Base-by-base conservation (phyloP, 257 asterid genomes). In the Parsonsia alboflavescens region DNA sequence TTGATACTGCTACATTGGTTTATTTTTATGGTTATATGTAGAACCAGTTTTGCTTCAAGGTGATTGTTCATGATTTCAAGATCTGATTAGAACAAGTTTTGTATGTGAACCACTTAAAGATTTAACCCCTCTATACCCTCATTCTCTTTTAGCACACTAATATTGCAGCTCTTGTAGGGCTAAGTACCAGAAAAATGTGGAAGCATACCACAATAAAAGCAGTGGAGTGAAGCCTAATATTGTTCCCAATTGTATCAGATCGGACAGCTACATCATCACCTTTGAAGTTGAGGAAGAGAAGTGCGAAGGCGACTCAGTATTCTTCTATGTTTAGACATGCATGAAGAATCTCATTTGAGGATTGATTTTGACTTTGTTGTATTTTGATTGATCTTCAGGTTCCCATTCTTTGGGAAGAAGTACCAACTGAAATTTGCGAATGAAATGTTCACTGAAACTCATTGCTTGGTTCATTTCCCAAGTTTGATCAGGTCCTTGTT, bases 251-350 rank as follows among this genome's bases (percentile, higher is more conserved):
- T 92, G 96, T 84, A 90, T 94, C 77, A 84, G 97, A 86, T 92
- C 97, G 42, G 98, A 94, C 84, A 85, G 89, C 82, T 94, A 94
- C 90, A 89, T 85, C 90, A 92, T 94, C 65, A 90, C 97, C 69
- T 94, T 94, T 78, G 98, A 94, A 85, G 90, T 92, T 64, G 98
- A 94, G 95, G 98, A 92, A 83, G 98, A 94, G 86, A 94, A 94
- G 97, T 93, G 88, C 52, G 77, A 39, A 71, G 76, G 73, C 73
- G 63, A 72, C 77, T 75, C 44, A 75, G 54, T 59, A 3, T 17
- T 64, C 41, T 59, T 63, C 45, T 76, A 42, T 72, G 42, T 45
- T 78, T 65, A 24, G 15, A 75, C 73, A 49, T 49, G 49, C 74
- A 77, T 77, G 73, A 22, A 68, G 57, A 46, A 24, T 71, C 73